Conservation (phyloP, 1,284 basidiomycete genomes). For the Tranzscheliella williamsii region DNA sequence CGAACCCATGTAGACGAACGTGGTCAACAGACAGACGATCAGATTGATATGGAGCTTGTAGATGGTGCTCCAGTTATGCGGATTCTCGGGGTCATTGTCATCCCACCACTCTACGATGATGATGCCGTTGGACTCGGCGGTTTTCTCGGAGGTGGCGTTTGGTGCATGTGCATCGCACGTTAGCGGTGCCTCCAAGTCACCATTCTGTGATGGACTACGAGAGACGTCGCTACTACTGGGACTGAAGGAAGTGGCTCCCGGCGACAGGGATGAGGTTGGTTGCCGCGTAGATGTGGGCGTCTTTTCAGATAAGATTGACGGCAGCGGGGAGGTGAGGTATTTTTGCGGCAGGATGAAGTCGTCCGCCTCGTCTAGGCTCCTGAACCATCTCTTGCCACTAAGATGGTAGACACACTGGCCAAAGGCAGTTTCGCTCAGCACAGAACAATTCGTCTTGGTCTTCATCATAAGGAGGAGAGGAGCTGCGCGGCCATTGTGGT, state of each 20-base stretch:
- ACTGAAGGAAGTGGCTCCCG: background rate
- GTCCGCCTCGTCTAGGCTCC: background rate
- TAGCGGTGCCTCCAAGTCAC: too few relatives aligned
- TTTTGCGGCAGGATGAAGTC: background rate
- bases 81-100: conserved; percentile 43
- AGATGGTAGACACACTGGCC: background rate
- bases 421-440: background rate
- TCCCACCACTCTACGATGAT: conserved; percentile 62
- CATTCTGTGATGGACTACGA: too few relatives aligned
- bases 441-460: too few relatives aligned
- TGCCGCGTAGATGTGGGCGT: background rate
- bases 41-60: conserved; percentile 44
- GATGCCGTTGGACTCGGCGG: too few relatives aligned
- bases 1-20: conserved; percentile 68
- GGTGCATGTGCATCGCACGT: too few relatives aligned
- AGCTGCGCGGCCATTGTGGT: too few relatives aligned
- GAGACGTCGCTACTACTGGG: too few relatives aligned
- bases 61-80: conserved; percentile 41
- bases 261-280: background rate
- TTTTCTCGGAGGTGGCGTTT: too few relatives aligned
- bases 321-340: too few relatives aligned
- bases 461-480: too few relatives aligned
- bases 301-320: too few relatives aligned
- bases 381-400: background rate
- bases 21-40: conserved; percentile 48